These are phyloP conservation scores for Blastobotrys attinorum DNA, from an alignment of 805 yeast genomes.

Conservation along the genomic window DNA sequence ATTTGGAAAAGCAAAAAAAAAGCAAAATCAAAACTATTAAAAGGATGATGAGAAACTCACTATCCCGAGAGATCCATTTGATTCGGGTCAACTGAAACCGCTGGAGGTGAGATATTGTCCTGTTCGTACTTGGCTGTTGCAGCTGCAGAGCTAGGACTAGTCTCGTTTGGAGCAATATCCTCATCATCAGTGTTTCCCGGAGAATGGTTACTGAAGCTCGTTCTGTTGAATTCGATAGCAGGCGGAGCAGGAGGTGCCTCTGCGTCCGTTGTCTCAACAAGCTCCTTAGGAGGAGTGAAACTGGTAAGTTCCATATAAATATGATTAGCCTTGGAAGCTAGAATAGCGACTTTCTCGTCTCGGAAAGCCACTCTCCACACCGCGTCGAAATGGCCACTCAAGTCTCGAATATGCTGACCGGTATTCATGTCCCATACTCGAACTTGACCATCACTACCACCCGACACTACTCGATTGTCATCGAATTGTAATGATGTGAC, in stretches of 20 bases:
- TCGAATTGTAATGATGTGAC: slow-evolving; percentile 35
- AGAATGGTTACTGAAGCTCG: neutral
- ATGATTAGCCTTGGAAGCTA: slow-evolving; percentile 25
- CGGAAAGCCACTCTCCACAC: slow-evolving; percentile 36
- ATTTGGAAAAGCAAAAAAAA: too few species aligned
- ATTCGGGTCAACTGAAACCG: neutral
- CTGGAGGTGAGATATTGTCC: neutral
- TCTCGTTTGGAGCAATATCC: neutral
- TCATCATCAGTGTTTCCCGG: neutral
- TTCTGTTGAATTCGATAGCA: neutral
- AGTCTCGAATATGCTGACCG: slow-evolving; percentile 32
- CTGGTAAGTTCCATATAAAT: slow-evolving; percentile 32
- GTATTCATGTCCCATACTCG: slow-evolving; percentile 34
- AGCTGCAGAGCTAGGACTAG: neutral
- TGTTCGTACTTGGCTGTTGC: neutral
- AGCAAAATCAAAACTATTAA: neutral
- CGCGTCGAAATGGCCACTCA: slow-evolving; percentile 29
- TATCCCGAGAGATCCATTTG: neutral
- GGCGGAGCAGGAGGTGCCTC: neutral
- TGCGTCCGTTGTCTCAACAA: slow-evolving; percentile 1
- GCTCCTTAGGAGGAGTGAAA: slow-evolving; percentile 25
- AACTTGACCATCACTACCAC: slow-evolving; percentile 37
- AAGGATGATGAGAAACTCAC: neutral
- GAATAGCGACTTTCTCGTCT: slow-evolving; percentile 33
- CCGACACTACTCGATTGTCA: slow-evolving; percentile 33